A percentile compares a stretch with the other conserved stretches of the same genome.
Conservation (phyloP, 352 stramenopile genomes). For the Globisporangium ultimum region DNA sequence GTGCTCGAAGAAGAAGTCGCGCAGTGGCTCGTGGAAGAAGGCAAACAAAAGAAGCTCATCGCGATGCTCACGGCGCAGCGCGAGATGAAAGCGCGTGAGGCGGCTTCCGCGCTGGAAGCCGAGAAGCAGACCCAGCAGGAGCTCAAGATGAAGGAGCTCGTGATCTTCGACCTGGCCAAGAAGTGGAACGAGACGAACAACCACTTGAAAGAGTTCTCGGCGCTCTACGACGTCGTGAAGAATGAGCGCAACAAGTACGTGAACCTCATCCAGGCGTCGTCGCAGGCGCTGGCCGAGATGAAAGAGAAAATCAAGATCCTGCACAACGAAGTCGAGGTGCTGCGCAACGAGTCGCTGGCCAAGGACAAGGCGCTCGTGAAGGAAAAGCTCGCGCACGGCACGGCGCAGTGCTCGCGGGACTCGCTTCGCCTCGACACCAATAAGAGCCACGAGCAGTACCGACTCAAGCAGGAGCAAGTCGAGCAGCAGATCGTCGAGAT, state of each 20-base stretch:
- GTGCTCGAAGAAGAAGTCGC: constrained; percentile 78
- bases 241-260: constrained; percentile 96
- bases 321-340: constrained; percentile 93
- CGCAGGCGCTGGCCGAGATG: constrained; percentile 93
- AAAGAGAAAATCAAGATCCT: constrained; percentile 96
- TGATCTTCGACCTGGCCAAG: constrained; percentile 93
- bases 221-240: constrained; percentile 94
- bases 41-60: constrained; percentile 87
- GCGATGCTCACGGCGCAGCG: constrained; percentile 86
- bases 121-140: constrained; percentile 87
- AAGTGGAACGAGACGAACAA: constrained; percentile 93
- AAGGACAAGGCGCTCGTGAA: constrained; percentile 93
- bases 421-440: constrained; percentile 89
- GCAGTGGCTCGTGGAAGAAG: constrained; percentile 87
- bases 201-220: constrained; percentile 91
- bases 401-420: constrained; percentile 87
- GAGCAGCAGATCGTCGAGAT: constrained; percentile 96
- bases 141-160: constrained; percentile 92
- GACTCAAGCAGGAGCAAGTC: constrained; percentile 87
- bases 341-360: constrained; percentile 89
- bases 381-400: constrained; percentile 83
- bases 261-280: constrained; percentile 90
- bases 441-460: constrained; percentile 87
- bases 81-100: constrained; percentile 89
- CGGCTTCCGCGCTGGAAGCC: constrained; percentile 57